Conservation (phyloP, 345 rosid genomes). For the Anastatica hierochuntica region DNA sequence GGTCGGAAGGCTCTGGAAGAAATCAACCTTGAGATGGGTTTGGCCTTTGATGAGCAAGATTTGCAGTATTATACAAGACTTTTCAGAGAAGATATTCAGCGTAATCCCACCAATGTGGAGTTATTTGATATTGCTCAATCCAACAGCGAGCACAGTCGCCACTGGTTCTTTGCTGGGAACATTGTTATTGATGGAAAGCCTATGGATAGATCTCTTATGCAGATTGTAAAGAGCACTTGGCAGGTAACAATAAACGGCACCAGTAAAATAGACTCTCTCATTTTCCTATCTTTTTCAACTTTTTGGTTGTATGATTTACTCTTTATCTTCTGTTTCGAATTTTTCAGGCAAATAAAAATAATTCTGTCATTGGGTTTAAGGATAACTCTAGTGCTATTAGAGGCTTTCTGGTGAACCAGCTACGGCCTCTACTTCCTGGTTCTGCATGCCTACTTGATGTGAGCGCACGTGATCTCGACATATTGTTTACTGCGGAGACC, state of each 20-base stretch:
- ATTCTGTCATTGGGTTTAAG: conserved; percentile 84
- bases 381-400: conserved; percentile 93
- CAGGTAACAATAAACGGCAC: conserved; percentile 52
- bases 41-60: conserved; percentile 94
- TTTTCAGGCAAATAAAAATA: conserved; percentile 63
- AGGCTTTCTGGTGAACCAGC: conserved; percentile 63
- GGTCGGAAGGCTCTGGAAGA: conserved; percentile 81
- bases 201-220: conserved; percentile 74
- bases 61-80: conserved; percentile 74
- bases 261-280: too few species aligned
- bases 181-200: conserved; percentile 80
- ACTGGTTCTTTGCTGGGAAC: conserved; percentile 92
- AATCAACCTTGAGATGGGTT: conserved; percentile 85
- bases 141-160: conserved; percentile 89
- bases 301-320: not conserved
- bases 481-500: conserved; percentile 88
- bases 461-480: conserved; percentile 50
- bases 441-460: conserved; percentile 43
- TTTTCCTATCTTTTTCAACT: not conserved
- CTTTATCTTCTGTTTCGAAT: not conserved
- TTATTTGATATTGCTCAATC: conserved; percentile 93
- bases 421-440: conserved; percentile 71
- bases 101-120: conserved; percentile 85
- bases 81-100: conserved; percentile 59
- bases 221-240: conserved; percentile 91